A percentile compares a stretch with the other conserved stretches of the same genome.
Conservation (phyloP, 495 filamentous ascomycete species). For the Penicillium paxilli region DNA sequence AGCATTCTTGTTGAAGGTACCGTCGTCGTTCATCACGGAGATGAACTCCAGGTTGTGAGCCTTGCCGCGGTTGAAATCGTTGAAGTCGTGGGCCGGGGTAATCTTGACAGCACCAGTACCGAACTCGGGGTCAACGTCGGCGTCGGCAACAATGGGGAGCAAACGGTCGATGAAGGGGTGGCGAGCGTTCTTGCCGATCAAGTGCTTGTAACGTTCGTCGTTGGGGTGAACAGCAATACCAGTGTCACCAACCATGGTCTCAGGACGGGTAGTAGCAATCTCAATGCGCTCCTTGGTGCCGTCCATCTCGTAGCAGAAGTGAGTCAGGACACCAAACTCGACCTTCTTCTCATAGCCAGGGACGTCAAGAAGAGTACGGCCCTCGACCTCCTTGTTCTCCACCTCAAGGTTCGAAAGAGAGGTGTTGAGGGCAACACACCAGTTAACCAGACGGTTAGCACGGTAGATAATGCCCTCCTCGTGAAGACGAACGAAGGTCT, state of each 20-base stretch:
- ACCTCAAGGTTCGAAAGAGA: slow-evolving; percentile 77
- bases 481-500: slow-evolving; percentile 71
- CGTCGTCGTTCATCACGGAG: slow-evolving; percentile 56
- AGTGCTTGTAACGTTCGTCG: slow-evolving; percentile 62
- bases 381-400: slow-evolving; percentile 68
- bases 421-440: slow-evolving; percentile 73
- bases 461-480: slow-evolving; percentile 77
- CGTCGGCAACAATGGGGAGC: slow-evolving; percentile 69
- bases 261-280: slow-evolving; percentile 75
- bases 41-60: slow-evolving; percentile 60
- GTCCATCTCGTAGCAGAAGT: slow-evolving; percentile 72
- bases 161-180: slow-evolving; percentile 71
- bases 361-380: slow-evolving; percentile 64
- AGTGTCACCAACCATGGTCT: slow-evolving; percentile 81
- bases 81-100: slow-evolving; percentile 76
- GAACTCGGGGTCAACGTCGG: slow-evolving; percentile 70
- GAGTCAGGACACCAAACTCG: slow-evolving; percentile 69
- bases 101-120: slow-evolving; percentile 81
- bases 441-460: slow-evolving; percentile 75
- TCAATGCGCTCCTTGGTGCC: slow-evolving; percentile 65
- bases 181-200: slow-evolving; percentile 67
- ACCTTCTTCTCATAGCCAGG: slow-evolving; percentile 67
- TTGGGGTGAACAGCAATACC: slow-evolving; percentile 77
- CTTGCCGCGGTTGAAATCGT: slow-evolving; percentile 73
- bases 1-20: slow-evolving; percentile 63